phyloP scores from a whole-genome alignment of 495 filamentous ascomycete species.

The Penicillium diatomitis region DNA sequence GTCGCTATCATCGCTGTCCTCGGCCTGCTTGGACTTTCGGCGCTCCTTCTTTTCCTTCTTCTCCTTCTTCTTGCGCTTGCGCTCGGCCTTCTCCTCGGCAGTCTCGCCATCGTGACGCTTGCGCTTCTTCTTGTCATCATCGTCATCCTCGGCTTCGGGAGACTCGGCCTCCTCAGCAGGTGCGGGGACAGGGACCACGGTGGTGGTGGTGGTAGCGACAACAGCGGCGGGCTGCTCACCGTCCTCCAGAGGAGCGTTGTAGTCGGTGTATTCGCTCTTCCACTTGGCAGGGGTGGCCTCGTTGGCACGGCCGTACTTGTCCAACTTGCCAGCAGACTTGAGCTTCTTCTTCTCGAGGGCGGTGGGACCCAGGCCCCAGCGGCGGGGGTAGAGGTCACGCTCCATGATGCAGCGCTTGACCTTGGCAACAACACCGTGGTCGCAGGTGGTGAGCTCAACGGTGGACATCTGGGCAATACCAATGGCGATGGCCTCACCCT shows the following conservation, averaged over 20 bases:
- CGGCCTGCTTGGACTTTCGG: slow-evolving; percentile 51
- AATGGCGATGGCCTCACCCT: slow-evolving; percentile 94
- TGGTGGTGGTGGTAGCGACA: slow-evolving; percentile 23
- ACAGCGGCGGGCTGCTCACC: slow-evolving; percentile 32
- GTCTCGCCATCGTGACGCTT: slow-evolving; percentile 79
- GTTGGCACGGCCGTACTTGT: slow-evolving; percentile 91
- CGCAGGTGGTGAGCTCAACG: slow-evolving; percentile 81
- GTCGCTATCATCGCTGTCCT: slow-evolving; percentile 50
- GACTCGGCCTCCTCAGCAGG: slow-evolving; percentile 19
- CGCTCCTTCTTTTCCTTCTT: slow-evolving; percentile 65
- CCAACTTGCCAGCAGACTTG: slow-evolving; percentile 93
- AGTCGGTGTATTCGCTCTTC: slow-evolving; percentile 86
- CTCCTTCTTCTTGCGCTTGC: slow-evolving; percentile 67
- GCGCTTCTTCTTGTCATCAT: slow-evolving; percentile 59
- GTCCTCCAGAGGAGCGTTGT: slow-evolving; percentile 44
- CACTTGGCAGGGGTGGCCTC: slow-evolving; percentile 87
- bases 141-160: slow-evolving; percentile 30
- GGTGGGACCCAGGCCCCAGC: slow-evolving; percentile 90
- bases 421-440: slow-evolving; percentile 95
- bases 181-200: slow-evolving; percentile 27
- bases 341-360: slow-evolving; percentile 97
- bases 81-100: slow-evolving; percentile 62
- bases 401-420: slow-evolving; percentile 99
- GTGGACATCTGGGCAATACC: slow-evolving; percentile 95
- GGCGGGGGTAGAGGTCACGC: slow-evolving; percentile 85